These are phyloP conservation scores for Orbilia ellipsospora DNA, from an alignment of 2,329 filamentous ascomycete species.

Conservation along the genomic window DNA sequence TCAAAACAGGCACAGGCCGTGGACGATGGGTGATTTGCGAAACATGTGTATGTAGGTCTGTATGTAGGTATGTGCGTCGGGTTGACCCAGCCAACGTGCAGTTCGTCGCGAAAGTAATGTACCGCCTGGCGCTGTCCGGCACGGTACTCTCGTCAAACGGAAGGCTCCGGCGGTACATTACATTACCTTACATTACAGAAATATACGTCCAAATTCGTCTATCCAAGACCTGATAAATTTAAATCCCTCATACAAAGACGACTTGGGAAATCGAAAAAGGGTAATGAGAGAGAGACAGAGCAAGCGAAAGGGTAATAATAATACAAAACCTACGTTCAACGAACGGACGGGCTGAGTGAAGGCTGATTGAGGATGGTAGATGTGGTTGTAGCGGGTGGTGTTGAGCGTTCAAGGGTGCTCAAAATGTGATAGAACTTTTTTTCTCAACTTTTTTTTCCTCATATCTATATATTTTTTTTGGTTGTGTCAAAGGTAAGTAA, in stretches of 20 bases:
- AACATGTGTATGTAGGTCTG: neutral
- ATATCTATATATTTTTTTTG: neutral
- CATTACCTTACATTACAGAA: neutral
- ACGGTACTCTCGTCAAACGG: too few species aligned
- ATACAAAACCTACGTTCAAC: neutral
- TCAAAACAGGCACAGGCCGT: too few species aligned
- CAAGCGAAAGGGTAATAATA: conserved; percentile 37
- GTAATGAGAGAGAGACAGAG: conserved; percentile 1
- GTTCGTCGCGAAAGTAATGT: neutral
- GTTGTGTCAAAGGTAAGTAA: neutral
- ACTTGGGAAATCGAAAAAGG: neutral
- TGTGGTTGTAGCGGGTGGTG: conserved; percentile 45
- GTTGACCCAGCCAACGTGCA: neutral
- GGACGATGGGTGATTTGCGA: too few species aligned
- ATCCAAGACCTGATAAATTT: conserved; percentile 10
- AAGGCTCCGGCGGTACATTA: neutral
- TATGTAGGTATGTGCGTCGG: neutral
- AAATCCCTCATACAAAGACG: conserved; percentile 39
- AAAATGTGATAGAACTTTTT: conserved; percentile 51
- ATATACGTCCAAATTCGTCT: neutral
- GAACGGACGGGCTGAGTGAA: neutral
- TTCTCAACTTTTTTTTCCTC: neutral
- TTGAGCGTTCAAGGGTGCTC: conserved; percentile 46
- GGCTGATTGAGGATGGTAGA: conserved; percentile 26
- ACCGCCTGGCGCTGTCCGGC: neutral